Conservation (phyloP, 208 protist species). For the Zelonia costaricensis region DNA sequence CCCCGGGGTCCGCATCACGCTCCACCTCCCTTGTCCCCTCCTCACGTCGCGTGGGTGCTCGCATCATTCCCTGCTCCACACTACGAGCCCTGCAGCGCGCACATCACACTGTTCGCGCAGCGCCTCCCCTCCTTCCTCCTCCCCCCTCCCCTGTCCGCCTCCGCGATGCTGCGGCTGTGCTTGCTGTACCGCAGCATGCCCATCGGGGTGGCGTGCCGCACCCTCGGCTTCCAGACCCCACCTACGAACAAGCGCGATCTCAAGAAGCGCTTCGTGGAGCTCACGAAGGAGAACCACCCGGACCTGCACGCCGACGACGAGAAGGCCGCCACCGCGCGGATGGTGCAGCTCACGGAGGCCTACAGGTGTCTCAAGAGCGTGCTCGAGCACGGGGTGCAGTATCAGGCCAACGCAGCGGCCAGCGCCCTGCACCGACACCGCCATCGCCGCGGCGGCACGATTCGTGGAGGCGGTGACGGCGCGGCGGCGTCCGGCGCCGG, state of each 20-base stretch:
- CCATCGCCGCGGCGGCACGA: neutral
- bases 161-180: conserved; percentile 37
- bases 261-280: conserved; percentile 66
- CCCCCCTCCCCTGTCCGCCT: neutral
- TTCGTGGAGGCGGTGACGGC: neutral
- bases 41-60: too few species aligned
- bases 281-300: conserved; percentile 75
- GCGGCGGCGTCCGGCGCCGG: neutral
- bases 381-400: conserved; percentile 45
- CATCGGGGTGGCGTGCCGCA: conserved; percentile 56
- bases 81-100: neutral
- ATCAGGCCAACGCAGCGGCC: neutral
- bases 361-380: conserved; percentile 67
- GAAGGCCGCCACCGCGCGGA: conserved; percentile 41
- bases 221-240: conserved; percentile 58
- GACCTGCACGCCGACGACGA: conserved; percentile 49
- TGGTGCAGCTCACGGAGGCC: conserved; percentile 70
- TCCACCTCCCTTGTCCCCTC: too few species aligned
- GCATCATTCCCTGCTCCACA: too few species aligned
- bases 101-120: neutral
- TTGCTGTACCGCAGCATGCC: conserved; percentile 36
- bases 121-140: neutral
- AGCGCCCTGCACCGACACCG: neutral
- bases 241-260: conserved; percentile 58
- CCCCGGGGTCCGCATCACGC: too few species aligned